Percentiles rank a stretch among this genome's conserved stretches.
Evolutionary conservation across 2,329 filamentous ascomycete genomes (phyloP).

Genomic region (Drechslerella coelobrocha): DNA sequence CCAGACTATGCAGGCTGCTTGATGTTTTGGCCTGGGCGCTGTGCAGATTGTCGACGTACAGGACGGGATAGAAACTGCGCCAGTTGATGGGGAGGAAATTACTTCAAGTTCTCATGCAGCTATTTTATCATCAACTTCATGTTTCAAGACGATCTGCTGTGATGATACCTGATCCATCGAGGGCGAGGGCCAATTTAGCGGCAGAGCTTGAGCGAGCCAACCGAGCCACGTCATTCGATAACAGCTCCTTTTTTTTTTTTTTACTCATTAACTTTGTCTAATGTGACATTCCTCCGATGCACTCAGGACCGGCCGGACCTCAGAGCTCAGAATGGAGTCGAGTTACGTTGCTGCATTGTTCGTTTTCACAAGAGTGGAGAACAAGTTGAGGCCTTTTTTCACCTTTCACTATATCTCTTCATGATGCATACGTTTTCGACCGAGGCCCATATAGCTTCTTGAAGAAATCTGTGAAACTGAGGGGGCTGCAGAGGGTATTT

Average conservation of each 20-base stretch:
- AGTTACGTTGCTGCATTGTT: constrained; percentile 35
- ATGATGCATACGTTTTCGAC: constrained; percentile 36
- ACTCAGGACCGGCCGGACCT: constrained; percentile 4
- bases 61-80: constrained; percentile 24
- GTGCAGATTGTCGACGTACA: constrained; percentile 29
- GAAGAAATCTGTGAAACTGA: constrained; percentile 44
- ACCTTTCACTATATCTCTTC: constrained; percentile 13
- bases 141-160: constrained; percentile 49
- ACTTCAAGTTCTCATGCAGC: constrained; percentile 24
- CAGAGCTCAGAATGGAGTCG: constrained; percentile 1
- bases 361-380: constrained; percentile 36
- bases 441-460: constrained; percentile 24
- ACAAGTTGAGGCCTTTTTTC: constrained; percentile 44
- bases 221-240: constrained; percentile 43
- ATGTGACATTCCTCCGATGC: no score
- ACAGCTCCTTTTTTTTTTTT: constrained; percentile 12
- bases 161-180: constrained; percentile 43
- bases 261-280: constrained; percentile 12
- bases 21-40: constrained; percentile 41
- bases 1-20: constrained; percentile 19
- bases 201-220: constrained; percentile 7
- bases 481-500: constrained; percentile 19
- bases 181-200: constrained; percentile 26
- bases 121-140: constrained; percentile 38
- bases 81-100: constrained; percentile 28